Evolutionary conservation across 164 flowering plant genomes (phyloP).

Genomic region (Vitis cinerea): DNA sequence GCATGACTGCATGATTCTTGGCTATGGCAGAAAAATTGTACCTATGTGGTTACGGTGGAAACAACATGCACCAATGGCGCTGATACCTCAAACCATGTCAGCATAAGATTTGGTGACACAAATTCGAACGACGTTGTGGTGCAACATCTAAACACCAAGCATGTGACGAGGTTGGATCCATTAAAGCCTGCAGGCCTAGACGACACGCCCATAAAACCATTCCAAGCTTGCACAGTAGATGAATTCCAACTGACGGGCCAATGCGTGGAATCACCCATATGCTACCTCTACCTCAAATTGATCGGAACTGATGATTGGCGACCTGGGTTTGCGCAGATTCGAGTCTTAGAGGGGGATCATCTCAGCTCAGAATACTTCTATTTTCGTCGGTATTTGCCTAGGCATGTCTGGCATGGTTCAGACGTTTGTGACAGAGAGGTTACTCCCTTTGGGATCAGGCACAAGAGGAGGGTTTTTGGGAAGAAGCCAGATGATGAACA

Average conservation of each 20-base stretch:
- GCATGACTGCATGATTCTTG: background rate
- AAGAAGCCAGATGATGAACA: background rate
- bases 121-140: constrained; percentile 46
- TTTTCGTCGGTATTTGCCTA: constrained; percentile 54
- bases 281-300: constrained; percentile 56
- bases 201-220: constrained; percentile 46
- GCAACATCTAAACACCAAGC: constrained; percentile 50
- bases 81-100: constrained; percentile 49
- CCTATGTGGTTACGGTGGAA: constrained; percentile 43
- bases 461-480: constrained; percentile 42
- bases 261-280: constrained; percentile 54
- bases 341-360: constrained; percentile 21
- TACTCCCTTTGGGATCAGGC: constrained; percentile 61
- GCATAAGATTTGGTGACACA: constrained; percentile 61
- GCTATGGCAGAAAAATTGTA: constrained; percentile 42
- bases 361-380: constrained; percentile 47
- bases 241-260: constrained; percentile 46
- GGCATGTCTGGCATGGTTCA: constrained; percentile 61
- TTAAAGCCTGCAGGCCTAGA: constrained; percentile 37
- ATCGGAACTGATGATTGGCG: constrained; percentile 59
- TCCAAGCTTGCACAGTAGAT: constrained; percentile 54
- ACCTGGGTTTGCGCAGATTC: constrained; percentile 58
- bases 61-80: constrained; percentile 57
- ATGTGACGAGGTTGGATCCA: constrained; percentile 42
- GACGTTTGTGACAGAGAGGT: constrained; percentile 51